A percentile compares a stretch with the other conserved stretches of the same genome.
Evolutionary conservation across 306 rosid genomes (phyloP).

Genomic region (Corylus americana): DNA sequence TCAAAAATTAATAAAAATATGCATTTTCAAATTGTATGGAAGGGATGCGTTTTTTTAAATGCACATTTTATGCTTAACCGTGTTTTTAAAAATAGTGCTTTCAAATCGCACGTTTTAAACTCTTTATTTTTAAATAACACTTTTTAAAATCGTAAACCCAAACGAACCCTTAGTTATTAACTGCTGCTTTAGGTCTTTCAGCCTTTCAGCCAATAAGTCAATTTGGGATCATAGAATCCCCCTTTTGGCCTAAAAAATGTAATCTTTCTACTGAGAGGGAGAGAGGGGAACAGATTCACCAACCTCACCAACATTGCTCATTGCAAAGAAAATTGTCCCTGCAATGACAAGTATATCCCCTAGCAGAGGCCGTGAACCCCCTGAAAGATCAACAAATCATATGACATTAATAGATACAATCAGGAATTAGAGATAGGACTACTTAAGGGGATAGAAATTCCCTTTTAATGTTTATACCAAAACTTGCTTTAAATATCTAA

Average conservation of each 20-base stretch:
- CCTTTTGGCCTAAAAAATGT: too few species aligned
- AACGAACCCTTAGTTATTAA: background rate
- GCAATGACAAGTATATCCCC: slow-evolving; percentile 67
- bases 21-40: too few species aligned
- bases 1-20: too few species aligned
- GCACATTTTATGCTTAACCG: too few species aligned
- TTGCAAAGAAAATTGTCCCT: slow-evolving; percentile 60
- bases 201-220: background rate
- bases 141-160: too few species aligned
- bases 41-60: too few species aligned
- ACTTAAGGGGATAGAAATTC: background rate
- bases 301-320: slow-evolving; percentile 80
- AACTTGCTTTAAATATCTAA: background rate
- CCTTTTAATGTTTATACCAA: background rate
- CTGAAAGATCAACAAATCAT: slow-evolving; percentile 33
- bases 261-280: background rate
- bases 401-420: background rate
- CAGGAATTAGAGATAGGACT: background rate
- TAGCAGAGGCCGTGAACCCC: slow-evolving; percentile 53
- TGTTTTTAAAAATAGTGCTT: too few species aligned
- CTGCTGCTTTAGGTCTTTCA: background rate
- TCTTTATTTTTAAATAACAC: too few species aligned
- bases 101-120: too few species aligned
- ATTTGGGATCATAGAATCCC: background rate
- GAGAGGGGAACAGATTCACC: background rate